Conservation (phyloP, 371 early-diverging fungal species). For the Mycotypha africana region DNA sequence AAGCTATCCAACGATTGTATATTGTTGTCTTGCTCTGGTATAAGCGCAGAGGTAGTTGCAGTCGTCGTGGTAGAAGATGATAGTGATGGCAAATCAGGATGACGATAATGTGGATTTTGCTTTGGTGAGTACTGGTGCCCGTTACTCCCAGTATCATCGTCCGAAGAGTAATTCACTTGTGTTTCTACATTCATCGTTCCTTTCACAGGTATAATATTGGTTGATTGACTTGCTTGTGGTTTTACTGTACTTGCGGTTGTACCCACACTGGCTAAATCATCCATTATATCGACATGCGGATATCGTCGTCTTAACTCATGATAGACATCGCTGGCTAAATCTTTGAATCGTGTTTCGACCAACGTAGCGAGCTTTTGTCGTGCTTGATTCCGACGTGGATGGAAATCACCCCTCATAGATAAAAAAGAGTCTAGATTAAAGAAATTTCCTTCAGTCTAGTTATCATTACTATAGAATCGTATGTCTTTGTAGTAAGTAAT, state of each 20-base stretch:
- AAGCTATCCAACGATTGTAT: constrained; percentile 54
- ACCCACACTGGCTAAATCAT: too few relatives aligned
- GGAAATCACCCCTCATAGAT: constrained; percentile 77
- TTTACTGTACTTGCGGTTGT: too few relatives aligned
- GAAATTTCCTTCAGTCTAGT: background rate
- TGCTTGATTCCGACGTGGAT: constrained; percentile 95
- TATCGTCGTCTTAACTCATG: constrained; percentile 76
- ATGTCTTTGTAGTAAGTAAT: too few relatives aligned
- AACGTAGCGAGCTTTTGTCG: constrained; percentile 94
- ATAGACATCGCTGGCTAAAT: constrained; percentile 88
- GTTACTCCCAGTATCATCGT: constrained; percentile 12
- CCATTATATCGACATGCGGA: constrained; percentile 37
- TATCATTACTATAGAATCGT: too few relatives aligned
- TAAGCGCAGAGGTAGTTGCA: too few relatives aligned
- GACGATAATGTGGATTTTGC: too few relatives aligned
- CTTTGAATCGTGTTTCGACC: constrained; percentile 78
- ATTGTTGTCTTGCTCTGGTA: constrained; percentile 5
- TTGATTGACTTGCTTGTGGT: too few relatives aligned
- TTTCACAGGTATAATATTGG: constrained; percentile 43
- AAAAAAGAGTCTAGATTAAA: constrained; percentile 89
- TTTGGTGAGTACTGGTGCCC: too few relatives aligned
- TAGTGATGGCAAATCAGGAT: too few relatives aligned
- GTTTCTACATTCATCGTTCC: constrained; percentile 43
- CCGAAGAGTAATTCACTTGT: constrained; percentile 20
- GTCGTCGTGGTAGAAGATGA: too few relatives aligned